phyloP scores from a whole-genome alignment of 306 rosid species.

The Datisca glomerata region DNA sequence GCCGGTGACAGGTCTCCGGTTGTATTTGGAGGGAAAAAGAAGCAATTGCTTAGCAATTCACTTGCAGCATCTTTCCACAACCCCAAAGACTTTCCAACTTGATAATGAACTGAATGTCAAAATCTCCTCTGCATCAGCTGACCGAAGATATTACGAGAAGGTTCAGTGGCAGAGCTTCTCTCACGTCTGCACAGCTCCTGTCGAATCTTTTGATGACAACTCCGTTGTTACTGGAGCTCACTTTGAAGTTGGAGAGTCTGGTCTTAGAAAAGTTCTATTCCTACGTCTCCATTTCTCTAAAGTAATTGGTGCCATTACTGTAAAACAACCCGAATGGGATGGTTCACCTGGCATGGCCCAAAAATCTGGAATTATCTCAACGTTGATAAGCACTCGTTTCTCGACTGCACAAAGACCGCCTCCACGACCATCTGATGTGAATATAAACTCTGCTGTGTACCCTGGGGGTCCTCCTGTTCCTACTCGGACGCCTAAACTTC shows the following conservation, averaged over 20 bases:
- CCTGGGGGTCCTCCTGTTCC: conserved; percentile 80
- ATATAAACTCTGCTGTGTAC: conserved; percentile 69
- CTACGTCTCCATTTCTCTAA: conserved; percentile 50
- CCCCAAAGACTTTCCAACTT: conserved; percentile 57
- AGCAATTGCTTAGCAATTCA: conserved; percentile 75
- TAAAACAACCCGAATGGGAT: conserved; percentile 45
- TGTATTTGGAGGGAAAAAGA: conserved; percentile 75
- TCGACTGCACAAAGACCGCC: conserved; percentile 48
- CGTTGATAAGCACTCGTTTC: conserved; percentile 62
- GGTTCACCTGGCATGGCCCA: conserved; percentile 61
- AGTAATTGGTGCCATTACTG: conserved; percentile 25
- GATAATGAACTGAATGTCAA: conserved; percentile 23
- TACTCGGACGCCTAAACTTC: conserved; percentile 56
- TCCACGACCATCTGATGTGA: conserved; percentile 55
- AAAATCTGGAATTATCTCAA: conserved; percentile 77
- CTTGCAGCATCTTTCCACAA: conserved; percentile 80
- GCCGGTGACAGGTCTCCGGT: conserved; percentile 81
- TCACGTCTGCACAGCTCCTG: conserved; percentile 82
- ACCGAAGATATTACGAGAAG: conserved; percentile 64
- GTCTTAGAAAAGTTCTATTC: conserved; percentile 56
- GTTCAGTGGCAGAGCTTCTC: conserved; percentile 93
- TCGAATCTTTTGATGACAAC: conserved; percentile 44
- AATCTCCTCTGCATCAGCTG: conserved; percentile 19
- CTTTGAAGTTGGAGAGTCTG: conserved; percentile 56
- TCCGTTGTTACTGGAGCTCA: conserved; percentile 71